Base-by-base conservation (phyloP, 345 rosid species). In the Reutealis trisperma region DNA sequence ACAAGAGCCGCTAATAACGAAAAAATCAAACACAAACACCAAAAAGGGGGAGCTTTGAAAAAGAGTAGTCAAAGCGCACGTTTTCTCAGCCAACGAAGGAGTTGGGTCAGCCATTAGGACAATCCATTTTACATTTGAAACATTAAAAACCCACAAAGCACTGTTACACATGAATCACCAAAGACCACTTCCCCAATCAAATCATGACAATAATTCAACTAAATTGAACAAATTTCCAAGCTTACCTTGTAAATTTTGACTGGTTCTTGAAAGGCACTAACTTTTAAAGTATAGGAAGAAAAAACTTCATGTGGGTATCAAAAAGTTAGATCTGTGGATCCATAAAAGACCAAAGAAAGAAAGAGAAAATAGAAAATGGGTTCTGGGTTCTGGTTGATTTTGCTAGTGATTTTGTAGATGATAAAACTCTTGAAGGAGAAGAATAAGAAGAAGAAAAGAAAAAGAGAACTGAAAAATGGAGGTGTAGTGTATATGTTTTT, bases 271-370 rank as follows among this genome's bases (percentile, higher is more conserved):
- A 68, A 71, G 81, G 41, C 13, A 14, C 72, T 55, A 68, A 55
- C 80, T 72, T 66, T 66, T 49, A 14, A 44, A 80, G 76, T n/a
- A 49, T 60, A 63, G 57, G 51, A 68, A 77, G 60, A 83, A 74
- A 37, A 37, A 37, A 37, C 51, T 83, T 76, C 87, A 80, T 60
- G 75, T 24, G 82, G 83, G 80, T 67, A 61, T 71, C 75, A 76
- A 76, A 59, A 71, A 76, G 73, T 75, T 75, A 89, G 93, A 91
- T 88, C 93, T 90, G 79, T 79, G 84, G 87, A 88, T 84, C 90
- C 83, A 82, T 72, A 82, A 79, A 78, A 61, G 45, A 37, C 13
- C 44, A 51, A 55, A 59, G 51, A 42, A 65, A 57, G 7, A 67
- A 0, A 69, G 62, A 75, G 12, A 71, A 78, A 58, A 71, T 37